Percentiles rank a stretch among this genome's conserved stretches.
phyloP scores from a whole-genome alignment of 2,329 filamentous ascomycete genomes.

The Colletotrichum acutatum region DNA sequence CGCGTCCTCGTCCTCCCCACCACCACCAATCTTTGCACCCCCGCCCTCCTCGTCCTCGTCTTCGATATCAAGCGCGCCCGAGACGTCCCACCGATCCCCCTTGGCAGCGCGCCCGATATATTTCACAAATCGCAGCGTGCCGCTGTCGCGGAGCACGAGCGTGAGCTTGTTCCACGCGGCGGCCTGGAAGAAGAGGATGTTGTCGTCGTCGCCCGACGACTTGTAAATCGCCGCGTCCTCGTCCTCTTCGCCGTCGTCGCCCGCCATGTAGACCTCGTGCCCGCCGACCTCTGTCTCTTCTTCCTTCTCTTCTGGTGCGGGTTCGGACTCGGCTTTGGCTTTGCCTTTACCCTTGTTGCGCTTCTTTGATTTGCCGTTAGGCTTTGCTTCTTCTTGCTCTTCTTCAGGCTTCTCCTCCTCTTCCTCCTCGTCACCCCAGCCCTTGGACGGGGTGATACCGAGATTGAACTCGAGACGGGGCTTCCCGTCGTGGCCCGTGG shows the following conservation, averaged over 20 bases:
- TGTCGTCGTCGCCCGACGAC: slow-evolving; percentile 79
- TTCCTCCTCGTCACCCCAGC: slow-evolving; percentile 82
- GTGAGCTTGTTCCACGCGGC: slow-evolving; percentile 89
- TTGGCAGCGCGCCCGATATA: slow-evolving; percentile 86
- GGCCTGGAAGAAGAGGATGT: slow-evolving; percentile 72
- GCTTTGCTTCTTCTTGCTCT: slow-evolving; percentile 51
- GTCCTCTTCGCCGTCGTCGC: slow-evolving; percentile 75
- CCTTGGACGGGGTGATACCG: slow-evolving; percentile 83
- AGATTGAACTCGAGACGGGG: slow-evolving; percentile 89
- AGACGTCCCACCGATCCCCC: slow-evolving; percentile 94
- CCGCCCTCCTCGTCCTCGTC: slow-evolving; percentile 60
- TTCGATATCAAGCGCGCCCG: slow-evolving; percentile 79
- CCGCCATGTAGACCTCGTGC: slow-evolving; percentile 94
- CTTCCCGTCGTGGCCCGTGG: slow-evolving; percentile 82
- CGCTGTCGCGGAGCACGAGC: slow-evolving; percentile 88
- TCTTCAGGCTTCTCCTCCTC: slow-evolving; percentile 57
- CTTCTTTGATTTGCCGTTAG: slow-evolving; percentile 44
- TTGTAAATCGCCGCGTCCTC: slow-evolving; percentile 86
- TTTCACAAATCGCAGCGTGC: slow-evolving; percentile 93
- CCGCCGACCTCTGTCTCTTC: slow-evolving; percentile 67
- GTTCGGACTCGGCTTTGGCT: slow-evolving; percentile 42
- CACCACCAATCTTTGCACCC: slow-evolving; percentile 41
- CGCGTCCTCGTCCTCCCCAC: slow-evolving; percentile 45
- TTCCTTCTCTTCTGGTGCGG: slow-evolving; percentile 41
- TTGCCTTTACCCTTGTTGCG: slow-evolving; percentile 47